These are phyloP conservation scores for Radiomyces spectabilis DNA, from an alignment of 192 early-diverging fungal species.

Conservation along the genomic window DNA sequence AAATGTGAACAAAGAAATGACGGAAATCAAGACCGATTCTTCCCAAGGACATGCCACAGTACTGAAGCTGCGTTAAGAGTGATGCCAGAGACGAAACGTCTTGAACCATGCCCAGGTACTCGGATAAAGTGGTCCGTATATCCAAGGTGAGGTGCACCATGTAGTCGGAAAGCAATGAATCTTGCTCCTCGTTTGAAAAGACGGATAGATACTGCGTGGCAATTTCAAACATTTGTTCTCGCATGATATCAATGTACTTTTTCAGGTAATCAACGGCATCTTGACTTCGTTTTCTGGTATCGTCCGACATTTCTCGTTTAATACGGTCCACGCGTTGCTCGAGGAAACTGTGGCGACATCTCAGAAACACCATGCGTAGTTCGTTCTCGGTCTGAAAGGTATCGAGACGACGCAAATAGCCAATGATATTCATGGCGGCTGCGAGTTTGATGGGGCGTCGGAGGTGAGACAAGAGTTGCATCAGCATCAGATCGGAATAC, in stretches of 20 bases:
- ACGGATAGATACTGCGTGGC: conserved; percentile 75
- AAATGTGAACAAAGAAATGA: conserved; percentile 43
- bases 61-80: conserved; percentile 69
- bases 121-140: conserved; percentile 31
- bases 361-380: conserved; percentile 66
- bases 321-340: conserved; percentile 43
- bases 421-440: conserved; percentile 66
- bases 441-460: conserved; percentile 68
- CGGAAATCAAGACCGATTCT: conserved; percentile 74
- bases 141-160: conserved; percentile 39
- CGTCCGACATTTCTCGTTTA: conserved; percentile 4
- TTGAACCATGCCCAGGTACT: conserved; percentile 46
- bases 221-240: conserved; percentile 77
- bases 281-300: background rate
- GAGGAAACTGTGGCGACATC: conserved; percentile 59
- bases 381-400: conserved; percentile 55
- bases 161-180: conserved; percentile 57
- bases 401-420: conserved; percentile 68
- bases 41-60: conserved; percentile 74
- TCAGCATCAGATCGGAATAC: conserved; percentile 58
- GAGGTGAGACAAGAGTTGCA: conserved; percentile 61
- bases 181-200: conserved; percentile 36
- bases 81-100: conserved; percentile 55
- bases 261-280: conserved; percentile 61
- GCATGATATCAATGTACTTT: conserved; percentile 68